Evolutionary conservation across 2,329 filamentous ascomycete species (phyloP), one percentile per base, ranked within the genome.

Genomic region (Xylariaceae sp.): DNA sequence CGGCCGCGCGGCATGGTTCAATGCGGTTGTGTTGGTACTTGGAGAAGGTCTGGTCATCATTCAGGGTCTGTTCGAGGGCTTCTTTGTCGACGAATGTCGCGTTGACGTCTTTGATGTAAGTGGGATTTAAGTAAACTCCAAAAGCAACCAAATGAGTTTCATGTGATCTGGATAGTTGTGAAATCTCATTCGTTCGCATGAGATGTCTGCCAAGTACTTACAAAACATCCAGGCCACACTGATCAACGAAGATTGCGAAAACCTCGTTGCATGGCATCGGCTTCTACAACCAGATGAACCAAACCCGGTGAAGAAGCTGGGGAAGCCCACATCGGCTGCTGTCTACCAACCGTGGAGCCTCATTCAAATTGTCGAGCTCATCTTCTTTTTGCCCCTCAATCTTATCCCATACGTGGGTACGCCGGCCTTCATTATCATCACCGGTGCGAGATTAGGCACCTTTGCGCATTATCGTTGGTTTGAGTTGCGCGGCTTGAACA

Each of bases 381-480:
- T 95, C 34, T 62, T 89, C 31, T 86, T 87, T 63, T 77, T 92
- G 1, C 88, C 94, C 1, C 80, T 99, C 53, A 97, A 96, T 67
- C 83, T 99, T 18, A 82, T 97, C 14, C 93, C 93, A 0, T 83
- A 87, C 43, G 81, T 90, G 13, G 93, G 93, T 14, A 88, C 88
- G 0, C 89, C 90, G 0, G 79, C 94, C 56, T 99, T 97, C 68
- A 80, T 99, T 55, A 71, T 96, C 50, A 80, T 96, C 59, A 97
- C 92, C 0, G 94, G 93, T 1, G 90, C 92, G 43, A 80, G 93
- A 22, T 83, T 90, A 5, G 93, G 94, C 1, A 94, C 93, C 31
- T 82, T 97, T 28, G 87, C 94, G 50, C 92, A 97, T 62, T 94
- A 92, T 76, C 79, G 94, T 52, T 97, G 94, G 77, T 97, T 92